Percentiles rank a stretch among this genome's conserved stretches.
phyloP scores from a whole-genome alignment of 2,329 filamentous ascomycete genomes.

The Parafenestella ontariensis region DNA sequence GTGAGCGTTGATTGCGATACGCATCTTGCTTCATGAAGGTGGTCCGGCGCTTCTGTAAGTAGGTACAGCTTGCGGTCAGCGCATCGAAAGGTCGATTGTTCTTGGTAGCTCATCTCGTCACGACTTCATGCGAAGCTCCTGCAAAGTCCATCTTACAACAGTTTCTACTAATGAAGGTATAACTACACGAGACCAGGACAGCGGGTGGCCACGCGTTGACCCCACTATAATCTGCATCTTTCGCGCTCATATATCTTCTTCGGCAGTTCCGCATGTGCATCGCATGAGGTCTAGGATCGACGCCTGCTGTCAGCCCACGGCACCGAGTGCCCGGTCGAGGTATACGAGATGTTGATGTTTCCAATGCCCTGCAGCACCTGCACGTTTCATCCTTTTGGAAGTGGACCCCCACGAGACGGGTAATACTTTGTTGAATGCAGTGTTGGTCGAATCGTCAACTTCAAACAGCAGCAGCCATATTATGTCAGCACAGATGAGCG shows the following conservation, averaged over 20 bases:
- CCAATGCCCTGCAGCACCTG: slow-evolving; percentile 4
- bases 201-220: slow-evolving; percentile 12
- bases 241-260: slow-evolving; percentile 6
- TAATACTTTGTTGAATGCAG: slow-evolving; percentile 7
- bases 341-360: slow-evolving; percentile 13
- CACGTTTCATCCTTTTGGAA: slow-evolving; percentile 8
- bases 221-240: slow-evolving; percentile 11
- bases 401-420: slow-evolving; percentile 12
- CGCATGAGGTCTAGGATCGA: slow-evolving; percentile 13
- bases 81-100: not conserved
- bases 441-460: slow-evolving; percentile 13
- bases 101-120: not conserved
- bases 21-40: not conserved
- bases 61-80: not conserved
- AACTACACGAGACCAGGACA: slow-evolving; percentile 10
- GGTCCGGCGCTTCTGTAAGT: slow-evolving; percentile 1
- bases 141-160: not conserved
- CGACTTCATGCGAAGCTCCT: not conserved
- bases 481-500: not conserved
- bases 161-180: not conserved
- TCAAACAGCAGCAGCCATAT: slow-evolving; percentile 8
- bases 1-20: not conserved
- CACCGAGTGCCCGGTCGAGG: slow-evolving; percentile 23
- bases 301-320: not conserved
- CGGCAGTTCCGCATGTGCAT: slow-evolving; percentile 17